These are phyloP conservation scores for Prunella vulgaris DNA, from an alignment of 257 asterid genomes.

Conservation along the genomic window DNA sequence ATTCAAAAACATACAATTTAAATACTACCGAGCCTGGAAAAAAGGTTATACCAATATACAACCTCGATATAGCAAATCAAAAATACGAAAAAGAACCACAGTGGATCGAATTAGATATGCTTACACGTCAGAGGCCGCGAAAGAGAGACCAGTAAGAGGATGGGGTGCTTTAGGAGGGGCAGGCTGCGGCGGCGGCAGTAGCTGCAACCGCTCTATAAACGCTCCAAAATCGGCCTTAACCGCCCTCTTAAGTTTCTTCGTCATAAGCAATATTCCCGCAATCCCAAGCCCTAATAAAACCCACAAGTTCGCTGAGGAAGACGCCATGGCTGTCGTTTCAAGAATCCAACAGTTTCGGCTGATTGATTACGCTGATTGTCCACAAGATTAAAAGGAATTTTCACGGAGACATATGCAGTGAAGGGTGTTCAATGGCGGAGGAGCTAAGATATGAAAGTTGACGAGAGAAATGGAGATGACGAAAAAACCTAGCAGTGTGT, in stretches of 20 bases:
- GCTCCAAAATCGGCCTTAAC: slow-evolving; percentile 91
- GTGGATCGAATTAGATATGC: slow-evolving; percentile 7
- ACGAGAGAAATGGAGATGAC: not conserved
- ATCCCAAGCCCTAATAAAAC: slow-evolving; percentile 90
- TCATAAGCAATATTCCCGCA: slow-evolving; percentile 84
- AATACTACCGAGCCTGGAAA: not conserved
- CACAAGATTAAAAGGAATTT: not conserved
- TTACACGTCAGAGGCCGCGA: slow-evolving; percentile 91
- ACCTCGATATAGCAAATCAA: not conserved
- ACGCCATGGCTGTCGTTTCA: slow-evolving; percentile 43
- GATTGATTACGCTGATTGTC: not conserved
- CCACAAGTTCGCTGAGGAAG: slow-evolving; percentile 76
- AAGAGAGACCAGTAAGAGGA: slow-evolving; percentile 79
- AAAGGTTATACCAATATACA: not conserved
- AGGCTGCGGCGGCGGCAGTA: slow-evolving; percentile 99
- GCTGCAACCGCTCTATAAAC: slow-evolving; percentile 75
- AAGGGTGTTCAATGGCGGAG: not conserved
- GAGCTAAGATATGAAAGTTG: not conserved
- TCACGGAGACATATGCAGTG: not conserved
- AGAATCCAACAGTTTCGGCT: slow-evolving; percentile 10
- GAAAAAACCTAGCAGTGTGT: slow-evolving; percentile 5
- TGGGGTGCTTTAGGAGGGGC: slow-evolving; percentile 98
- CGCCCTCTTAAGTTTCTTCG: slow-evolving; percentile 69
- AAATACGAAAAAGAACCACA: not conserved
- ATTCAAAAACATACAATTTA: not conserved